Evolutionary conservation across 352 stramenopile species (phyloP), one percentile per base, ranked within the genome.

Genomic region (Peronosclerospora sorghi): DNA sequence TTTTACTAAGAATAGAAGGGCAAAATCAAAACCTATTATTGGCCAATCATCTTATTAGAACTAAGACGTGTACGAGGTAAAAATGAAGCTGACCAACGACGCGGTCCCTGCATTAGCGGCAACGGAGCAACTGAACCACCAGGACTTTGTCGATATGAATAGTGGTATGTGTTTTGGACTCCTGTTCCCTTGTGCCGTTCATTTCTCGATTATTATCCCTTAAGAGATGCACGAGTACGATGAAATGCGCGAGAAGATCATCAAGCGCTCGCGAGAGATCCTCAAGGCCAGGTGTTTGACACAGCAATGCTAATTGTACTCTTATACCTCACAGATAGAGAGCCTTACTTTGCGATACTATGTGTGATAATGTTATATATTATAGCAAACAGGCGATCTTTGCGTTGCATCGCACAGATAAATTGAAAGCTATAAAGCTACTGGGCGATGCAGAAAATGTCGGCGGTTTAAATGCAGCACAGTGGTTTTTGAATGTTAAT

Each of bases 361-460:
- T 26, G 21, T 26, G 21, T 26, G 21, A 26, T n/a, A n/a, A 30
- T 23, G 21, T 14, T 21, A 3, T 15, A 17, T 32, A 32, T 13
- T n/a, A 39, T 39, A 88, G 88, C 48, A 98, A 98, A 54, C 83
- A 97, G 53, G 77, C 86, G 28, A 97, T 98, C 51, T 97, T 95
- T 51, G 83, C 83, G 8, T 65, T 97, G 34, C 93, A 98, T 78
- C 86, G 93, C 8, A 73, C 65, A 14, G 80, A 96, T 45, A 54
- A 47, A 12, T 45, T 58, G 1, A 56, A 75, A 24, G 85, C 92
- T 8, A 73, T 32, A 1, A 65, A 54, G 37, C 44, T 84, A 43
- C 51, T 84, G 23, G 39, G 29, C 19, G 73, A 65, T 20, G 76
- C 76, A 0, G 72, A 86, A 30, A 65, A 62, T 42, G 74, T 84